phyloP scores from a whole-genome alignment of 2,329 filamentous ascomycete genomes.

The Fusarium sp. region DNA sequence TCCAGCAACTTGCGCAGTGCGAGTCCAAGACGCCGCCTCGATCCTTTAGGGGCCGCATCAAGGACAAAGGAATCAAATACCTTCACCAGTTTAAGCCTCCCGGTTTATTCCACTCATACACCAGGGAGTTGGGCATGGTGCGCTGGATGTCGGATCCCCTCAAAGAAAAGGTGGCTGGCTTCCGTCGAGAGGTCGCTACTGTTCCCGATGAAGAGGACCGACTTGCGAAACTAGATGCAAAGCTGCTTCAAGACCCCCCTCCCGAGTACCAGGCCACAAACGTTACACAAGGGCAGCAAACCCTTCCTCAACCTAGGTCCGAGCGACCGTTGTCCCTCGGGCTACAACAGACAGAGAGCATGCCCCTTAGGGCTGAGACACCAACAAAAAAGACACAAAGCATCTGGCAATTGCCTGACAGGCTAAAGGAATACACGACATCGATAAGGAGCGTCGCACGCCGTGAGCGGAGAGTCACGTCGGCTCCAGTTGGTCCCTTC shows the following conservation, averaged over 20 bases:
- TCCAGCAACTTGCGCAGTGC: neutral
- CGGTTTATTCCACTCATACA: neutral
- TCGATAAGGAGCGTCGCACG: neutral
- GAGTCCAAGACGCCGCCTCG: neutral
- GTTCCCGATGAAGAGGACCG: neutral
- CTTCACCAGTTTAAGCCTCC: slow-evolving; percentile 1
- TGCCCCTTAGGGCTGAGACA: neutral
- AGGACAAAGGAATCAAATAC: slow-evolving; percentile 14
- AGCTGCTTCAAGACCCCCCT: neutral
- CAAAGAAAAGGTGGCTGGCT: slow-evolving; percentile 8
- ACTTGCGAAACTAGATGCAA: neutral
- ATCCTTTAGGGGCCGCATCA: slow-evolving; percentile 14
- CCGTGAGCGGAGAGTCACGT: slow-evolving; percentile 1
- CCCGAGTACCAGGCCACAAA: neutral
- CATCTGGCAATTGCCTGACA: neutral
- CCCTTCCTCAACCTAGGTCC: neutral
- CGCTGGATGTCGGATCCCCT: neutral
- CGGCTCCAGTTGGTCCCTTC: neutral
- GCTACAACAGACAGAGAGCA: neutral
- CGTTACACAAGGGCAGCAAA: neutral
- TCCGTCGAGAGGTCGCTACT: neutral
- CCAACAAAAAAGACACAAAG: neutral
- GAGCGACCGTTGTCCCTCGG: neutral
- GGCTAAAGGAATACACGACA: slow-evolving; percentile 1
- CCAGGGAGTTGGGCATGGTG: neutral